Base-by-base conservation (phyloP, 2,329 filamentous ascomycete genomes). In the Apiospora malaysiana region DNA sequence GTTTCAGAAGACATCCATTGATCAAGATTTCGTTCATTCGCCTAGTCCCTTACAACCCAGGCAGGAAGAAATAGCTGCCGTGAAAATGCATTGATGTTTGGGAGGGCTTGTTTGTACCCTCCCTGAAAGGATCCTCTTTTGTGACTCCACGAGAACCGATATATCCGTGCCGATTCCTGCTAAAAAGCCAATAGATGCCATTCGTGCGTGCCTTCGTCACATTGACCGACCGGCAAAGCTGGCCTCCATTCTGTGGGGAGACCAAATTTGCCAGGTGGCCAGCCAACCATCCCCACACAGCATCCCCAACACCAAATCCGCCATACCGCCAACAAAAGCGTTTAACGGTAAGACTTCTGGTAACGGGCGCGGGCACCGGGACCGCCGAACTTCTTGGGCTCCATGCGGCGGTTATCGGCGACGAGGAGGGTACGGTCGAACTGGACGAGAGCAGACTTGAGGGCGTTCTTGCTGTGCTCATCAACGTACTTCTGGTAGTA, bases 401-500 rank as follows among this genome's bases (percentile, higher is more conserved):
- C 96, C 87, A 94, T 96, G 81, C 96, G 94, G 86, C 96, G 93
- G 93, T 97, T 98, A 88, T 99, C 96, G 86, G 96, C 96, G 81
- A 99, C 96, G 83, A 99, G 93, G 78, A 99, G 92, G 84, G 94
- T 97, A 83, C 95, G 92, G 90, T 97, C 94, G 90, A 95, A 99
- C 85, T 94, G 91, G 82, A 95, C 93, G 79, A 99, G 92, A 79
- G 94, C 93, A 88, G 95, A 93, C 94, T 98, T 99, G 83, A 99
- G 91, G 87, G 94, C 90, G 92, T 98, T 98, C 93, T 99, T 99
- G 89, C 93, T 94, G 93, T 98, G 95, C 93, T 99, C 96, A 84
- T 99, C 96, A 87, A 98, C 94, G 89, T 92, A 99, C 91, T 99
- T 98, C 89, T 98, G 95, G 93, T 98, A 98, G 93, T 98, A 98